Evolutionary conservation across 2,329 filamentous ascomycete species (phyloP), one percentile per base, ranked within the genome.

Genomic region (Hirsutella minnesotensis): DNA sequence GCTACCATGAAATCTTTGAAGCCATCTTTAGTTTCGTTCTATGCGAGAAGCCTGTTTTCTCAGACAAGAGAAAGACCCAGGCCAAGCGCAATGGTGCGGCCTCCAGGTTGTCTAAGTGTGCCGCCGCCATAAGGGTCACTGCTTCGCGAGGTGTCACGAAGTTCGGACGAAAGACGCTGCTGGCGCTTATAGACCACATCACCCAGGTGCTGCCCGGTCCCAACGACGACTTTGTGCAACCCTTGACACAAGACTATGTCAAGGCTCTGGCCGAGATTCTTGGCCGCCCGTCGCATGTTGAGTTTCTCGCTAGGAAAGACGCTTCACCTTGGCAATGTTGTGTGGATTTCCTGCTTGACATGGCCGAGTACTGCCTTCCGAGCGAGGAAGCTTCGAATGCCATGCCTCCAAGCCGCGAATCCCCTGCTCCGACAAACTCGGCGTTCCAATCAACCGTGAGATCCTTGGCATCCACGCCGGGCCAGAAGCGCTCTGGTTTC

Each of bases 1-100:
- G 75, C n/a, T 94, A 85, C 51, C 83, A 92, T 55, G 75, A 76
- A 46, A 79, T 95, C 36, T 86, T 86, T 52, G 87, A 95, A 54
- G 75, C 77, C 1, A 66, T 96, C 3, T 95, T 95, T 56, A 72
- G 75, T 42, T 81, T 73, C 55, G 74, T 74, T 1, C 59, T 81
- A 16, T 61, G 71, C 13, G 88, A 95, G 51, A 87, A 86, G 56
- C 68, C 78, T 9, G 58, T 63, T 16, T 83, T 77, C 49, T 71
- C 75, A 44, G 73, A 73, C 43, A 69, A 70, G 12, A 72, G 68
- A 48, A 72, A 70, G 42, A 69, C 64, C 12, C 56, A 60, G 37
- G 34, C 50, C 1, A 64, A 70, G 21, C 71, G 67, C 47, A 72
- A 66, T 44, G 63, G 64, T 41, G 64, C 74, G 29, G 66, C 66